Evolutionary conservation across 2,329 filamentous ascomycete genomes (phyloP).

Genomic region (Claviceps sp.): DNA sequence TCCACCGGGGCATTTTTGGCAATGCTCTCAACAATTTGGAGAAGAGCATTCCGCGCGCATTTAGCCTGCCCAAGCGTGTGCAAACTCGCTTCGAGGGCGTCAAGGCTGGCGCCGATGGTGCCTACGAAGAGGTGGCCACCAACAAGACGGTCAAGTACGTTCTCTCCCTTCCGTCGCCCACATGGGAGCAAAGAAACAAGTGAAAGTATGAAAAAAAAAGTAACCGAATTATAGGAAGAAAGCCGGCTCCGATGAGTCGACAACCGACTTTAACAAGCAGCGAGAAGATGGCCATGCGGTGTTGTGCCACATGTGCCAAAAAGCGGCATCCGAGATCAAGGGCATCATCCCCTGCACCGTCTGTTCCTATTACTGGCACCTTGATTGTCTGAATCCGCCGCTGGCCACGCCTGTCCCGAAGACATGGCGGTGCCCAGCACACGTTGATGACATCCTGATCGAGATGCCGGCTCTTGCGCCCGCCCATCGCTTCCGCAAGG

Average conservation of each 20-base stretch:
- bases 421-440: slow-evolving; percentile 81
- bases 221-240: slow-evolving; percentile 28
- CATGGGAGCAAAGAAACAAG: not conserved
- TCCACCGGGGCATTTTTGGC: slow-evolving; percentile 44
- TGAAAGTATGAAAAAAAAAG: not conserved
- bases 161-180: not conserved
- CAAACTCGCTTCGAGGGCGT: slow-evolving; percentile 72
- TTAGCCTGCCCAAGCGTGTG: slow-evolving; percentile 55
- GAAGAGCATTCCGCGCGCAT: slow-evolving; percentile 57
- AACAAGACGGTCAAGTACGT: slow-evolving; percentile 52
- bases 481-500: slow-evolving; percentile 47
- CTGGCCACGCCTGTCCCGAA: slow-evolving; percentile 62
- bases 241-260: slow-evolving; percentile 44
- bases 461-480: slow-evolving; percentile 44
- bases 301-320: slow-evolving; percentile 64
- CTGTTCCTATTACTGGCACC: slow-evolving; percentile 75
- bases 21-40: slow-evolving; percentile 51
- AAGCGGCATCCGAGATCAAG: slow-evolving; percentile 43
- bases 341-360: slow-evolving; percentile 77
- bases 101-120: slow-evolving; percentile 59
- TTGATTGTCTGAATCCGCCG: slow-evolving; percentile 83
- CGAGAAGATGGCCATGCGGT: slow-evolving; percentile 66
- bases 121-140: slow-evolving; percentile 57
- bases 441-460: slow-evolving; percentile 62
- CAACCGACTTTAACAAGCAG: slow-evolving; percentile 53